Base-by-base conservation (phyloP, 305 asterid genomes). In the Fraxinus latifolia region DNA sequence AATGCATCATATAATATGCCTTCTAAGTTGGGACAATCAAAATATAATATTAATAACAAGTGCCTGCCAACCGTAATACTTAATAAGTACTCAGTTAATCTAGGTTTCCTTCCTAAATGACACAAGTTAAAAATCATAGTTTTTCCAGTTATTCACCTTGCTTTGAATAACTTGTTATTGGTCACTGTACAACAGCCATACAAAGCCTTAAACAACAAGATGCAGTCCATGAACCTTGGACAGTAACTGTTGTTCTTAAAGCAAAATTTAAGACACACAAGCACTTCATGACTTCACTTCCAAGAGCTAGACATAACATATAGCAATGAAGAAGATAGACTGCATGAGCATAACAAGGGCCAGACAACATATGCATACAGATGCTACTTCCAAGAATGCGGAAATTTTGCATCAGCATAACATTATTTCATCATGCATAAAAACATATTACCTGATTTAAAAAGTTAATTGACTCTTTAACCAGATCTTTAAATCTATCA, bases 401-500 rank as follows among this genome's bases (percentile, higher is more conserved):
- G 31, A 62, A 79, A 77, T 3, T 34, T 36, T 72, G 78, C 78
- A 79, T 76, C 55, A 60, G 25, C 74, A 77, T 37, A 79, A 76
- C 65, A 80, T 67, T 80, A 74, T 62, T 53, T 7, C 37, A 78
- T 68, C 36, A 12, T 75, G 80, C 36, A 33, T 36, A 82, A 31
- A 77, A 76, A 32, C 9, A 58, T 47, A 19, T 80, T 92, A 96
- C 99, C 99, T 96, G 98, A 89, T 85, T 93, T 89, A 96, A 86
- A 87, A 96, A 94, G 91, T 91, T 89, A 23, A 91, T 90, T 74
- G 99, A 91, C 86, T 96, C 99, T 88, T 91, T 91, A 53, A 91
- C 95, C 86, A 94, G 93, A 39, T 96, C 98, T 87, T 93, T 91
- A 81, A 96, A 94, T 85, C 90, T 94, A 90, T 96, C 98, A 79